A percentile compares a stretch with the other conserved stretches of the same genome.
phyloP scores from a whole-genome alignment of 2,329 filamentous ascomycete species.

The Shiraia bambusicola region DNA sequence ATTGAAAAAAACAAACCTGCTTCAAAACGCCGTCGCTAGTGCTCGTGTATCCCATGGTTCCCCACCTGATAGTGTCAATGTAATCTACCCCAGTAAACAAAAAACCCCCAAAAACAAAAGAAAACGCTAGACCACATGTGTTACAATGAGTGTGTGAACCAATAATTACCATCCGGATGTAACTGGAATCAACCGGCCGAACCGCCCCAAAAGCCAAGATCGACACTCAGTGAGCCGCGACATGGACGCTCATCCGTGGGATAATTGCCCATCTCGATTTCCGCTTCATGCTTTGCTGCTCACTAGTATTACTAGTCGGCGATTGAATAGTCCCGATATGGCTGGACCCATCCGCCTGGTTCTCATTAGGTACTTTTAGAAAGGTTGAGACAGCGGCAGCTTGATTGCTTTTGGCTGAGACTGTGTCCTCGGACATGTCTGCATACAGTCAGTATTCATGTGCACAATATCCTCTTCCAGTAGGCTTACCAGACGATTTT shows the following conservation, averaged over 20 bases:
- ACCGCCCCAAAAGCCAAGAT: neutral
- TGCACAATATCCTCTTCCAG: neutral
- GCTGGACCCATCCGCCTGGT: neutral
- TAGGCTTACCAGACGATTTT: neutral
- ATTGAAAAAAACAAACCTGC: neutral
- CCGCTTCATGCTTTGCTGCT: slow-evolving; percentile 1
- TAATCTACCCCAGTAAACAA: no score
- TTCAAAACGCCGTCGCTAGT: slow-evolving; percentile 4
- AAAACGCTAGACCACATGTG: no score
- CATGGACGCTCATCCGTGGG: slow-evolving; percentile 9
- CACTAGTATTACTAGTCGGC: neutral
- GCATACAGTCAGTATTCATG: slow-evolving; percentile 4
- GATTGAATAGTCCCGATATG: neutral
- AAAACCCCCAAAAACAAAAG: no score
- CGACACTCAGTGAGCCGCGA: slow-evolving; percentile 10
- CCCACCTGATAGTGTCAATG: no score
- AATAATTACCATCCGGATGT: no score
- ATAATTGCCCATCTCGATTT: slow-evolving; percentile 13
- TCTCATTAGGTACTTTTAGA: neutral
- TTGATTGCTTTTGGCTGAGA: neutral
- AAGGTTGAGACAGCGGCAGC: neutral
- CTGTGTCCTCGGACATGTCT: neutral
- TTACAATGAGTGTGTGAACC: no score
- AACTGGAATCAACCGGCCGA: no score
- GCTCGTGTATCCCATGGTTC: neutral